Evolutionary conservation across 176 grass and related monocot species (phyloP).

Genomic region (Rhynchospora tenuis): DNA sequence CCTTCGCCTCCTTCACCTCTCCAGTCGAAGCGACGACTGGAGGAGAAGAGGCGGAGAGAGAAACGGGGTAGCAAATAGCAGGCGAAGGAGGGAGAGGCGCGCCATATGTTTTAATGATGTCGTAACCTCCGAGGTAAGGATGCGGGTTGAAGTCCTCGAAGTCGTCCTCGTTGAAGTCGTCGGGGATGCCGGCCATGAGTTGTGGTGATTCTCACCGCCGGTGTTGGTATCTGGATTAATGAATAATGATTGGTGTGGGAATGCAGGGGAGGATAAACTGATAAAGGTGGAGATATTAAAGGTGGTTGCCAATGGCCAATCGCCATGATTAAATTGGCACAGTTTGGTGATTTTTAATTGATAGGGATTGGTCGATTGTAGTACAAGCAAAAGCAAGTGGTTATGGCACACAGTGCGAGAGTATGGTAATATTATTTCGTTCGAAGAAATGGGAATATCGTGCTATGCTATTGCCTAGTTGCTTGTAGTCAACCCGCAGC

Average conservation of each 20-base stretch:
- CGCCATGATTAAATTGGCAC: constrained; percentile 3
- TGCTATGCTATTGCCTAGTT: too few relatives aligned
- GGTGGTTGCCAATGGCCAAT: constrained; percentile 22
- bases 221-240: background rate
- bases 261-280: background rate
- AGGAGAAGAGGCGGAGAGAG: background rate
- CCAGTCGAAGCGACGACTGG: background rate
- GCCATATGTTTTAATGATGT: constrained; percentile 64
- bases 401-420: background rate
- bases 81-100: constrained; percentile 28
- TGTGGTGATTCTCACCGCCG: constrained; percentile 5
- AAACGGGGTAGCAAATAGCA: constrained; percentile 40
- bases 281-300: background rate
- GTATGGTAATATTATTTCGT: background rate
- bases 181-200: constrained; percentile 9
- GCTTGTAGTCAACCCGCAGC: too few relatives aligned
- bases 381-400: background rate
- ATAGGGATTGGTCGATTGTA: constrained; percentile 20
- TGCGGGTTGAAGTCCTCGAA: constrained; percentile 80
- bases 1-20: background rate
- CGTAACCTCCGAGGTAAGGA: constrained; percentile 82
- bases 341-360: constrained; percentile 24
- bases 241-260: background rate
- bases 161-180: constrained; percentile 52
- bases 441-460: too few relatives aligned